A percentile compares a stretch with the other conserved stretches of the same genome.
phyloP scores from a whole-genome alignment of 108 stramenopile genomes.

The Cyclotella choctawhatcheeana region DNA sequence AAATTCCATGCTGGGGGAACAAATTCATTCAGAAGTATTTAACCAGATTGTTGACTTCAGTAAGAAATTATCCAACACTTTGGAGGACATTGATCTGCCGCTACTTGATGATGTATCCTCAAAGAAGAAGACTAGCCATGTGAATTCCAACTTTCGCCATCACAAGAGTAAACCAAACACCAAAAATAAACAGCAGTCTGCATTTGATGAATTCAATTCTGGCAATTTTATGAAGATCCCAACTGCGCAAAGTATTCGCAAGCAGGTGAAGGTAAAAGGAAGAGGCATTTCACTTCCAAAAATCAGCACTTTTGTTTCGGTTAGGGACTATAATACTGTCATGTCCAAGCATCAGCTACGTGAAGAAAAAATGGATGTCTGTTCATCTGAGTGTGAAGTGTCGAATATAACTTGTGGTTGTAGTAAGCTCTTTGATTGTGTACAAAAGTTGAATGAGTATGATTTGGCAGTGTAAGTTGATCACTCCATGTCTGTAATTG shows the following conservation, averaged over 20 bases:
- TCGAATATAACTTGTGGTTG: not conserved
- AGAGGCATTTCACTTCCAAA: not conserved
- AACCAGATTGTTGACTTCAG: not conserved
- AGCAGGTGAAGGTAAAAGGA: not conserved
- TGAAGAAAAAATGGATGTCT: not conserved
- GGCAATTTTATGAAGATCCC: too few relatives aligned
- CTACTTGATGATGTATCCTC: not conserved
- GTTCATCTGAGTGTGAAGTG: not conserved
- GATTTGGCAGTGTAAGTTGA: not conserved
- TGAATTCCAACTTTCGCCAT: not conserved
- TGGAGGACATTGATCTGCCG: not conserved
- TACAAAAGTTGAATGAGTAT: not conserved
- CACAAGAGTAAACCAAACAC: not conserved
- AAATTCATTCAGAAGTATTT: not conserved
- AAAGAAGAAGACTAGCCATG: not conserved
- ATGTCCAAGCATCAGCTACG: not conserved
- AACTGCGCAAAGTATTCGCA: not conserved
- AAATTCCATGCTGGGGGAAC: not conserved
- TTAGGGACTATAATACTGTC: not conserved
- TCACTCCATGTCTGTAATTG: too few relatives aligned
- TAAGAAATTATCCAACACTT: not conserved
- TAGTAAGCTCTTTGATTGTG: not conserved
- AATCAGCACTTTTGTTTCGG: not conserved
- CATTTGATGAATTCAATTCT: too few relatives aligned
- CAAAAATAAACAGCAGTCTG: not conserved